phyloP scores from a whole-genome alignment of 257 asterid species.

The Solanum lignicaule region DNA sequence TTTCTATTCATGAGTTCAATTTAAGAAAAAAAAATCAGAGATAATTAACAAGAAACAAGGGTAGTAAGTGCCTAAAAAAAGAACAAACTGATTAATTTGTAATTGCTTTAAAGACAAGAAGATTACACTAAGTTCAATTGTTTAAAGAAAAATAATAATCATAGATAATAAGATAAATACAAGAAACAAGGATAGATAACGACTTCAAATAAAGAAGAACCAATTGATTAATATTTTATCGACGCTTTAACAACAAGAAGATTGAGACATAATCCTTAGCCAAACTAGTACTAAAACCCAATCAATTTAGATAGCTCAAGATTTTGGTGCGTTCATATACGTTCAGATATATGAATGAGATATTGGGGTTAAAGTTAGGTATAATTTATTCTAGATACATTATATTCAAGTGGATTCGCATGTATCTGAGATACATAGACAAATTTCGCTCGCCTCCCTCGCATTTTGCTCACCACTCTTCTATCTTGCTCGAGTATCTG shows the following conservation, averaged over 20 bases:
- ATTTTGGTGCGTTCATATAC: not conserved
- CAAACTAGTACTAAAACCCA: not conserved
- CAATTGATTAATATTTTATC: not conserved
- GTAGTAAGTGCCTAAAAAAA: not conserved
- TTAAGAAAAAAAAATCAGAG: not conserved
- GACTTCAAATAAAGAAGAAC: not conserved
- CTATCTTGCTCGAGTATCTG: not conserved
- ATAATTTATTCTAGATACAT: no score
- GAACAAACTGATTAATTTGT: not conserved
- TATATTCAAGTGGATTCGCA: rapidly evolving
- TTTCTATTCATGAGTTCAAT: not conserved
- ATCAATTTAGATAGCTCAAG: not conserved
- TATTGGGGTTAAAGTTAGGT: no score
- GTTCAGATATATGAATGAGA: not conserved
- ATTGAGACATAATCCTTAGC: not conserved
- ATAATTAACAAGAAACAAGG: not conserved
- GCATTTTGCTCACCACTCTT: not conserved
- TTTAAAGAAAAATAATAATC: not conserved
- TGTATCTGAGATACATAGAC: no score
- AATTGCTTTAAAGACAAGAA: not conserved
- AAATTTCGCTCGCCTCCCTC: not conserved
- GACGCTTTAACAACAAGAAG: not conserved
- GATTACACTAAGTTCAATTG: not conserved
- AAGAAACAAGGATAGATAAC: not conserved
- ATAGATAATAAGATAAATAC: not conserved